Conservation (phyloP, 306 rosid species). For the Psophocarpus tetragonolobus region DNA sequence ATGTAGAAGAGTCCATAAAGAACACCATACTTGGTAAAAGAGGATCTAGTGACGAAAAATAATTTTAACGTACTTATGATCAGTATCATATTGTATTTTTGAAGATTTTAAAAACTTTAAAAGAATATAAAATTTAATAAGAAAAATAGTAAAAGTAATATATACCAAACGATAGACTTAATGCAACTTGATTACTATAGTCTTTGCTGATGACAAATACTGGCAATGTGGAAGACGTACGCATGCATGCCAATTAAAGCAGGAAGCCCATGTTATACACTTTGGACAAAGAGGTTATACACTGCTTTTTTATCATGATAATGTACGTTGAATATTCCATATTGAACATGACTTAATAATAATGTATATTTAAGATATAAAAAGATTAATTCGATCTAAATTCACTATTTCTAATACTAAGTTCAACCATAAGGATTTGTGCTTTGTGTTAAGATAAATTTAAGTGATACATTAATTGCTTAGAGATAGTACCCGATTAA, state of each 20-base stretch:
- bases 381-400: too few relatives aligned
- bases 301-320: neutral
- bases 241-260: neutral
- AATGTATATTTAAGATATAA: too few relatives aligned
- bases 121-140: neutral
- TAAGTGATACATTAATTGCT: too few relatives aligned
- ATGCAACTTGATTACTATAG: neutral
- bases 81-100: neutral
- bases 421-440: neutral
- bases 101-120: neutral
- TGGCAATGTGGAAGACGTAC: neutral
- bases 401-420: too few relatives aligned
- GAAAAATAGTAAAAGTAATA: neutral
- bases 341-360: too few relatives aligned
- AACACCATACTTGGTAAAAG: neutral
- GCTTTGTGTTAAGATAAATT: neutral
- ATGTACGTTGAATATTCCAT: too few relatives aligned
- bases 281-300: conserved; percentile 3
- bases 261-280: neutral
- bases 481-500: too few relatives aligned
- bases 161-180: neutral
- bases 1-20: neutral
- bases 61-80: neutral
- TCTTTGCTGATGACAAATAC: neutral
- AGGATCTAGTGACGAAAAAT: neutral